Evolutionary conservation across 805 yeast species (phyloP), one percentile per base, ranked within the genome.

Genomic region (Sugiyamaella marilandica): DNA sequence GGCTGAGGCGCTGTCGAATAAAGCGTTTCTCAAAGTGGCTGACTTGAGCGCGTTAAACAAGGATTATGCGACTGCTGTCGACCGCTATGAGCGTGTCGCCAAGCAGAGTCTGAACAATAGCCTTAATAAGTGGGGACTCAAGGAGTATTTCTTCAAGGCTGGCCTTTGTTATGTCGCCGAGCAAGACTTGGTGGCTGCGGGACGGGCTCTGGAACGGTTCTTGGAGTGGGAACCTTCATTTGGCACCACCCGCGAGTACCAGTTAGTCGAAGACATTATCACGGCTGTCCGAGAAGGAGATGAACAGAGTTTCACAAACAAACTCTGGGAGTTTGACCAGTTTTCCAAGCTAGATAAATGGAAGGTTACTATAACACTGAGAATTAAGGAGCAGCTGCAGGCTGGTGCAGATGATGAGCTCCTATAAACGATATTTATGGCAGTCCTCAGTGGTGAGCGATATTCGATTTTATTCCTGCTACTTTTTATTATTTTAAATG

Each of bases 311-410:
- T 81, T 89, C 63, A 80, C 92, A 2, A 83, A 82, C 59, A 80
- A 81, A 59, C 83, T 91, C 18, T 86, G 77, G 65, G 94, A 87
- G 58, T 94, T 73, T 63, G 98, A 94, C 68, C 95, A 87, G 68
- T 90, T 86, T 68, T 75, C 83, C 58, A 89, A 89, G 68, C 79
- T 94, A 52, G 99, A 94, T 67, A 87, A 85, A 64, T 85, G 96
- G 85, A 89, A 87, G 74, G 87, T 96, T 10, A 82, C 86, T 29
- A 73, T 94, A 48, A 77, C 94, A 59, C 77, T 92, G 61, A 85
- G 85, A 70, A 83, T 94, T 62, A 94, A 94, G 72, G 84, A 79
- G 59, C 71, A 78, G 2, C 83, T 88, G 46, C 80, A 82, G 35
- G 83, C 80, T 50, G 85, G 82, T 47, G 95, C 85, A 53, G 94